Evolutionary conservation across 2,329 filamentous ascomycete species (phyloP).

Genomic region (Trichophyton simii): DNA sequence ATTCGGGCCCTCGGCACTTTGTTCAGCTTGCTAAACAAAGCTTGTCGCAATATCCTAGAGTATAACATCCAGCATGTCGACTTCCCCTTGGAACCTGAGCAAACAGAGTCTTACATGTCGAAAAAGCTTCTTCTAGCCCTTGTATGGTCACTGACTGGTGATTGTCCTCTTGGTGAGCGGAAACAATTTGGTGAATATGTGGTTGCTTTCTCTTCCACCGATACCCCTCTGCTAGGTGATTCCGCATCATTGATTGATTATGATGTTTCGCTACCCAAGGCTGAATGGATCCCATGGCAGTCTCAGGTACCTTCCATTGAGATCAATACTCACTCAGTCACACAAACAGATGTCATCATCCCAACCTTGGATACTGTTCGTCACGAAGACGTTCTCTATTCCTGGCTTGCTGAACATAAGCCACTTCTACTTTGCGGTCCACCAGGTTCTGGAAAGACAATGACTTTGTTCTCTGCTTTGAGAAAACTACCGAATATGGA

Average conservation of each 20-base stretch:
- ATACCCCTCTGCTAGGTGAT: conserved; percentile 66
- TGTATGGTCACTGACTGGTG: conserved; percentile 91
- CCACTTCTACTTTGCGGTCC: conserved; percentile 91
- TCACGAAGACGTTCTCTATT: conserved; percentile 98
- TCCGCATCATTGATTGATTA: conserved; percentile 86
- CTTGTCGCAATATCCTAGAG: conserved; percentile 81
- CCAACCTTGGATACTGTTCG: conserved; percentile 94
- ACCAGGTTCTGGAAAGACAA: conserved; percentile 97
- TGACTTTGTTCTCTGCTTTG: conserved; percentile 96
- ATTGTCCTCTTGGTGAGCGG: conserved; percentile 78
- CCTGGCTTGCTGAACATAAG: conserved; percentile 98
- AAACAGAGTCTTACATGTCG: conserved; percentile 75
- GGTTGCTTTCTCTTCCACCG: conserved; percentile 69
- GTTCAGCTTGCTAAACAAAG: conserved; percentile 91
- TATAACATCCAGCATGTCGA: conserved; percentile 92
- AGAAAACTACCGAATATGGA: conserved; percentile 98
- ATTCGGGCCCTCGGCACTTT: conserved; percentile 83
- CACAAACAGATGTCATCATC: conserved; percentile 95
- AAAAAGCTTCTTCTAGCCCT: conserved; percentile 89
- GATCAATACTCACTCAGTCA: conserved; percentile 96
- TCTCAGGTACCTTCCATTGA: conserved; percentile 88
- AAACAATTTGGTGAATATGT: conserved; percentile 82
- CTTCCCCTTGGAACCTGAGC: conserved; percentile 80
- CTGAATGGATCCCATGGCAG: conserved; percentile 88
- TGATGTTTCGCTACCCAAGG: conserved; percentile 74